Percentiles rank a stretch among this genome's conserved stretches.
These are phyloP conservation scores for Effrenium voratum DNA, from an alignment of 73 alveolate genomes.

Conservation along the genomic window DNA sequence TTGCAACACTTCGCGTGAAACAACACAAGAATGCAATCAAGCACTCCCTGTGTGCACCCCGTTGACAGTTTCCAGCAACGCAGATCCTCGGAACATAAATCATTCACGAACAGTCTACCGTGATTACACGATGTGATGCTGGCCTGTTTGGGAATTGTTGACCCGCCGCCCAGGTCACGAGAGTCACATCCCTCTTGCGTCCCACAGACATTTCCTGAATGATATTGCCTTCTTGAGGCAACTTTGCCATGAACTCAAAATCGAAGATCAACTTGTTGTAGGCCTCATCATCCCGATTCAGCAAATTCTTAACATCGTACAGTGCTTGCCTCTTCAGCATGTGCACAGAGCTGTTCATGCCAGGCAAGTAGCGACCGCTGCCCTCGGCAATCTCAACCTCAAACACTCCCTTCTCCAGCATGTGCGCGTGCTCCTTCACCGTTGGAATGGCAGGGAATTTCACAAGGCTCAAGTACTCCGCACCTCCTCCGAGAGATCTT, in stretches of 20 bases:
- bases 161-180: too few species aligned
- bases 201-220: constrained; percentile 41
- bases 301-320: constrained; percentile 34
- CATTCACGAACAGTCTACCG: too few species aligned
- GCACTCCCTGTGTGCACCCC: too few species aligned
- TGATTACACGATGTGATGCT: too few species aligned
- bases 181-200: too few species aligned
- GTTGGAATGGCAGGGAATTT: constrained; percentile 54
- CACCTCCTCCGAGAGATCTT: constrained; percentile 46
- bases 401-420: constrained; percentile 34
- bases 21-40: too few species aligned
- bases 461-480: constrained; percentile 41
- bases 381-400: constrained; percentile 41
- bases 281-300: constrained; percentile 31
- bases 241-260: constrained; percentile 58
- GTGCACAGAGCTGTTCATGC: constrained; percentile 38
- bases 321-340: constrained; percentile 58
- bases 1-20: too few species aligned
- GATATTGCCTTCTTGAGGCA: constrained; percentile 46
- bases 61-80: too few species aligned
- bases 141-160: too few species aligned
- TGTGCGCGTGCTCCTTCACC: constrained; percentile 36
- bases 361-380: constrained; percentile 47
- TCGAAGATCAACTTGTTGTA: constrained; percentile 52
- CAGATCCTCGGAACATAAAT: too few species aligned